Evolutionary conservation across 805 yeast genomes (phyloP), one percentile per base, ranked within the genome.

Genomic region (Zygosaccharomyces bisporus): DNA sequence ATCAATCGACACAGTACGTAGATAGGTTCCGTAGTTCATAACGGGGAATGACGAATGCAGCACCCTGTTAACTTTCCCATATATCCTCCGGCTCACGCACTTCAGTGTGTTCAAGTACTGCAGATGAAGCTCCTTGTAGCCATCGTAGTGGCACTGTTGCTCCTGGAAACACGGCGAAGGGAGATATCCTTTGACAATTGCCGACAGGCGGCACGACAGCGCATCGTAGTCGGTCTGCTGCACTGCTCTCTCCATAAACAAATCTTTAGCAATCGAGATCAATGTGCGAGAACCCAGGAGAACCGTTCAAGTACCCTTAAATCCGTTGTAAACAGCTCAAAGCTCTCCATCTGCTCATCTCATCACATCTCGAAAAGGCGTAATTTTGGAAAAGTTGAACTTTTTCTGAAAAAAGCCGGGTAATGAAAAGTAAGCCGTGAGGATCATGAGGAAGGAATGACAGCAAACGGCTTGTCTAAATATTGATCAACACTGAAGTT

Each of bases 21-120:
- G 64, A 59, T 78, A 83, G 0, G 89, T 81, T 0, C 90, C 90
- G 38, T 84, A 64, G 53, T 83, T 84, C 54, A 84, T 83, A 14
- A 83, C 70, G 0, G 91, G 91, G 9, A 76, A 64, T 46, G 81
- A 79, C 14, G 53, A 41, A 17, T 34, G 39, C 12, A 57, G 44
- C 2, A 50, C 41, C 35, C 41, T 54, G 16, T 49, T 47, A 2
- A 61, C 52, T 30, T 53, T 57, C 1, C 55, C 50, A 29, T 49
- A 43, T 1, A 50, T 44, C 19, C 61, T 51, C 24, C 58, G 50
- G 17, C 52, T 52, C 9, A 51, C 34, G 6, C 29, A 31, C 37
- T 53, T 55, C 41, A 63, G 29, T 10, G 47, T 41, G 3, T 55
- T 36, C 16, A 50, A 49, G 35, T 61, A 63, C 10, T 52, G 53